Evolutionary conservation across 768 basidiomycete genomes (phyloP).

Genomic region (Naganishia kalamii): DNA sequence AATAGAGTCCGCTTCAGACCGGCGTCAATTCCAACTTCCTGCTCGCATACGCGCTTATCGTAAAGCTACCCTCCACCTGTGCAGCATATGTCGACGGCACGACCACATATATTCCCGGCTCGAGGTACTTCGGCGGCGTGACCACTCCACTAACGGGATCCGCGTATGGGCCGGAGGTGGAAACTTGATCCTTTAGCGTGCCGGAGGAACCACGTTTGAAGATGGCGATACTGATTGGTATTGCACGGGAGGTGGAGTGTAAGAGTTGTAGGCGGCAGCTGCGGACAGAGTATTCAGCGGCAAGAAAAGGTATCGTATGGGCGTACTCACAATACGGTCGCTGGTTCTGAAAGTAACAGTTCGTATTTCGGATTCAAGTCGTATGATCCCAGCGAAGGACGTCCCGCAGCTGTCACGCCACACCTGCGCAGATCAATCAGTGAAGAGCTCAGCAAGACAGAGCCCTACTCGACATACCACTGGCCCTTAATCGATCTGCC

Average conservation of each 20-base stretch:
- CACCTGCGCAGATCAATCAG: conserved; percentile 59
- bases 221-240: conserved; percentile 40
- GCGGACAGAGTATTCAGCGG: conserved; percentile 29
- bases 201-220: conserved; percentile 48
- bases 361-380: conserved; percentile 63
- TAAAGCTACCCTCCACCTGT: conserved; percentile 37
- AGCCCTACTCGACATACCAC: too few relatives aligned
- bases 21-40: background rate
- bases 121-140: conserved; percentile 52
- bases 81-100: conserved; percentile 69
- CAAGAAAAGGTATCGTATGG: conserved; percentile 13
- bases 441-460: too few relatives aligned
- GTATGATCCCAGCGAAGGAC: conserved; percentile 62
- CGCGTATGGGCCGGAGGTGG: conserved; percentile 73
- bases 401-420: conserved; percentile 57
- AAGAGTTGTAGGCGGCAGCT: too few relatives aligned
- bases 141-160: conserved; percentile 68
- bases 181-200: conserved; percentile 46
- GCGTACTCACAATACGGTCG: conserved; percentile 29
- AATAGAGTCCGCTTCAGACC: too few relatives aligned
- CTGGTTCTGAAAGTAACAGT: conserved; percentile 46
- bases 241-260: conserved; percentile 14
- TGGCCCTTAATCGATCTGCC: conserved; percentile 59
- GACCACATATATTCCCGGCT: conserved; percentile 63
- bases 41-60: background rate